Evolutionary conservation across 495 filamentous ascomycete species (phyloP), one percentile per base, ranked within the genome.

Genomic region (Podospora australis): DNA sequence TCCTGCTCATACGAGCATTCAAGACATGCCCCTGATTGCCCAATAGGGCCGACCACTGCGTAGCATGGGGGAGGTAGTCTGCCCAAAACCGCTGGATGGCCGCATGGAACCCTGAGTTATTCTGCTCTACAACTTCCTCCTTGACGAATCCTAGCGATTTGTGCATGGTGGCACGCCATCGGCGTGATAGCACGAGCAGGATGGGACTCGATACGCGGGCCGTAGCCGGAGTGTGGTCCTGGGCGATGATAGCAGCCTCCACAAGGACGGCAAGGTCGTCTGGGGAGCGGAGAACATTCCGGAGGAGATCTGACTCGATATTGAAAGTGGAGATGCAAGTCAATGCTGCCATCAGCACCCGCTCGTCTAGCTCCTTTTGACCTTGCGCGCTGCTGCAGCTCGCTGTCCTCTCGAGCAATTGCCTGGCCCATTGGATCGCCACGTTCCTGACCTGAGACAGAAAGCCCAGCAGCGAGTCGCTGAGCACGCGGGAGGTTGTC

Each of bases 1-100:
- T 16, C 17, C 1, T 9, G 14, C 1, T 23, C 34, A 46, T 36
- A 4, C 1, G 2, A 16, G 25, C 13, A 19, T 39, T 14, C 6
- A 47, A 13, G 36, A 49, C 34, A 52, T 58, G 23, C 14, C 26
- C 2, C 4, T 44, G 38, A n/a, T 16, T 4, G 8, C 39, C 32
- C 4, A 1, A 2, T 23, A 23, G 24, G 6, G 34, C 13, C 10
- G 13, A 19, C 40, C 49, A 47, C n/a, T 8, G 4, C 1, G 40
- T 32, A 7, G 14, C 4, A 6, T 19, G 38, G 2, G 40, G 45
- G 2, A 38, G 20, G 39, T 51, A 56, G 20, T 42, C 50, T 0
- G 44, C 50, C 57, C 57, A 59, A 10, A 59, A 54, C 0, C 9
- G 35, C 29, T 26, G 45, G 17, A 59, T 47, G 4, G 50, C 57